phyloP scores from a whole-genome alignment of 306 rosid genomes.

The Acmispon strigosus region DNA sequence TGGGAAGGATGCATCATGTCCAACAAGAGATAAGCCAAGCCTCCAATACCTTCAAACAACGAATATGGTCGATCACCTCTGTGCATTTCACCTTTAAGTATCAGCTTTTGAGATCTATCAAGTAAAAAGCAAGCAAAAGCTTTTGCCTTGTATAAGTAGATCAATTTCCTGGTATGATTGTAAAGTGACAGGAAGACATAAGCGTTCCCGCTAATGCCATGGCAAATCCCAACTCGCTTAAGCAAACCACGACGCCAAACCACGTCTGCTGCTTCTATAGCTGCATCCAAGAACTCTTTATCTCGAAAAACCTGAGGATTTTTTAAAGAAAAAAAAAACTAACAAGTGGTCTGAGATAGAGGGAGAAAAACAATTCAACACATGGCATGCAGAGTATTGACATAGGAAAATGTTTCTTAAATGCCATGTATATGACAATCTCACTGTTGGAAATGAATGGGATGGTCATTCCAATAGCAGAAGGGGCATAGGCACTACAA shows the following conservation, averaged over 20 bases:
- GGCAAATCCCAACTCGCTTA: constrained; percentile 59
- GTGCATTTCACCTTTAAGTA: constrained; percentile 55
- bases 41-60: constrained; percentile 61
- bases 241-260: constrained; percentile 65
- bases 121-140: constrained; percentile 65
- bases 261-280: constrained; percentile 51
- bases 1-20: constrained; percentile 49
- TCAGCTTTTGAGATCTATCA: constrained; percentile 51
- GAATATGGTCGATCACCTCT: constrained; percentile 60
- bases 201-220: constrained; percentile 68
- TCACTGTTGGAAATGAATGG: not conserved
- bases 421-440: too few species aligned
- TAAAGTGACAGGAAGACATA: constrained; percentile 58
- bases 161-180: constrained; percentile 42
- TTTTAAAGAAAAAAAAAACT: not conserved
- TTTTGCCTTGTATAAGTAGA: constrained; percentile 51
- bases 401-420: too few species aligned
- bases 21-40: constrained; percentile 55
- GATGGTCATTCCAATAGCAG: not conserved
- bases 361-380: too few species aligned
- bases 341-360: too few species aligned
- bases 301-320: constrained; percentile 50
- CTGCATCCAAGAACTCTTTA: constrained; percentile 53
- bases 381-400: too few species aligned
- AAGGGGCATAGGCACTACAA: not conserved